Base-by-base conservation (phyloP, 2,329 filamentous ascomycete genomes). In the Aspergillus sp. region DNA sequence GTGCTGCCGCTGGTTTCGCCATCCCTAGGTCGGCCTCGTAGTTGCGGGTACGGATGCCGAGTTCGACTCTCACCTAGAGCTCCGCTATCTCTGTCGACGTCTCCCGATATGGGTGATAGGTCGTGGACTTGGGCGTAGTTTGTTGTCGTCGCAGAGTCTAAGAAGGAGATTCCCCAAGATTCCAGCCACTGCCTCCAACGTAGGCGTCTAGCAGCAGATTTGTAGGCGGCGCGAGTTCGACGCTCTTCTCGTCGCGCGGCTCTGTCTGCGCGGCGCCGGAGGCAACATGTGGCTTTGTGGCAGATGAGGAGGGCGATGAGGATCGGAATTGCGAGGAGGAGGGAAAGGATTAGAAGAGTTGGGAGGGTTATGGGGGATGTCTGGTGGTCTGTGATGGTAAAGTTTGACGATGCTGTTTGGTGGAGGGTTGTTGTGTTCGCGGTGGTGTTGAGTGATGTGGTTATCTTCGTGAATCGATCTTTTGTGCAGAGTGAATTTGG, bases 161-260 rank as follows among this genome's bases (percentile, higher is more conserved):
- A 41, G 15, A 41, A 15, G 9, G 34, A 11, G 11, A 41, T 4
- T 11, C 34, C 34, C 34, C 34, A 41, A 15, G 34, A 41, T 15
- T 41, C 34, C 5, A 41, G 85, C 77, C 82, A 84, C 55, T 80
- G 78, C 38, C 78, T 76, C 77, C 82, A 81, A 46, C 80, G 77
- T 51, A 84, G 82, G 31, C 80, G 75, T 23, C 83, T 79, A 22
- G 84, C 84, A 31, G 84, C 84, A 34, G 81, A 78, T 48, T 80
- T 80, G 66, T 87, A 87, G 7, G 82, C 78, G 13, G 80, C 77
- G 11, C 77, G 82, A 30, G 81, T 83, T 31, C 79, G 76, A 54
- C 84, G 79, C 71, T 87, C 84, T 74, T 87, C 85, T 15, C 79
- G 79, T 48, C 80, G 76, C 17, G 85, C 83, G 8, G 82, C 79